Evolutionary conservation across 345 rosid species (phyloP), one percentile per base, ranked within the genome.

Genomic region (Salix caprea): DNA sequence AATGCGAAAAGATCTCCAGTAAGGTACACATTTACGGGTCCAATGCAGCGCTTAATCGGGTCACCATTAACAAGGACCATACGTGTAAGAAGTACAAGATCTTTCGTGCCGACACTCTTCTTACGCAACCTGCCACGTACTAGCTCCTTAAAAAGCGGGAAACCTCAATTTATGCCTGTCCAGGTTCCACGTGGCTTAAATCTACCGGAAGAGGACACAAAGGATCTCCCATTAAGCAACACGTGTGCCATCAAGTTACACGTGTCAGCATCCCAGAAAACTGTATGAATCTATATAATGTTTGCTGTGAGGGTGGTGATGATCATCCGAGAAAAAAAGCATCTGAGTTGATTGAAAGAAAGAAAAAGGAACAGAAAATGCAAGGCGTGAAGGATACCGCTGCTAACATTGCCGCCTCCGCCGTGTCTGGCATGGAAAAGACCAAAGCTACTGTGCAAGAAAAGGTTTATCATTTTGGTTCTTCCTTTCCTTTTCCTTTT

Each of bases 341-440:
- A 23, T 46, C 18, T 14, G 18, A 14, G 44, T 65, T 15, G 21
- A 9, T 24, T 42, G 46, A n/a, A 11, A 34, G 40, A 71, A 4
- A 52, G 24, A 64, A 69, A 81, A 18, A 18, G 24, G 6, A 61
- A 7, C 0, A 15, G 60, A 73, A 82, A 62, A 89, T 89, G 89
- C 84, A 89, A 76, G 23, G 91, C 2, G 30, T 75, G 64, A 93
- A 87, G 81, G 94, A 93, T 84, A 78, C 87, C 15, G 93, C 87
- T 24, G 77, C 91, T 61, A 89, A 95, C 82, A 14, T 83, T 5
- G 89, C 89, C 21, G 99, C 99, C 84, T 90, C 98, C 6, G 92
- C 99, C 39, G 87, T 80, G 80, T 78, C 96, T 77, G 97, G 91
- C 69, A 76, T 85, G 91, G 98, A 90, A 79, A 95, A 93, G 78